These are phyloP conservation scores for Xenosphaeropsis pyriputrescens DNA, from an alignment of 2,329 filamentous ascomycete species.

Conservation along the genomic window DNA sequence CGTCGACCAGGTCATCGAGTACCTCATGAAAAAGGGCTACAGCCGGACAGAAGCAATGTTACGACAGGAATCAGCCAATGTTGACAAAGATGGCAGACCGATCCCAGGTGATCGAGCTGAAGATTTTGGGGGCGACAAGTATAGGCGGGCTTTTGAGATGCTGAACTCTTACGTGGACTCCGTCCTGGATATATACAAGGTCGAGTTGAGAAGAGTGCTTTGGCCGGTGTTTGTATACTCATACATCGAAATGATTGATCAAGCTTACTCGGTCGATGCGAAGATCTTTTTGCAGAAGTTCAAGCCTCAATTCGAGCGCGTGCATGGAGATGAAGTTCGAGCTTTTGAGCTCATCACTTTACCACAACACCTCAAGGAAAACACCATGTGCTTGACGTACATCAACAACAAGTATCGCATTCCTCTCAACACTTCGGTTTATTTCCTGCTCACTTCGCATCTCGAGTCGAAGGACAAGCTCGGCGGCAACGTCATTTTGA, in stretches of 20 bases:
- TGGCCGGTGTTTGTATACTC: conserved; percentile 96
- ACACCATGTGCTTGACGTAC: conserved; percentile 67
- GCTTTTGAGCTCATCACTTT: conserved; percentile 59
- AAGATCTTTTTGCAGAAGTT: conserved; percentile 59
- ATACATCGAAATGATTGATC: conserved; percentile 63
- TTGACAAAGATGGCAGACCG: conserved; percentile 69
- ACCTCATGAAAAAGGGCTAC: conserved; percentile 90
- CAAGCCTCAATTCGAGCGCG: conserved; percentile 53
- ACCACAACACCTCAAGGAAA: conserved; percentile 65
- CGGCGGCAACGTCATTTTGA: conserved; percentile 64
- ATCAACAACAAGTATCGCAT: conserved; percentile 77
- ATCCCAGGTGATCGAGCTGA: conserved; percentile 45
- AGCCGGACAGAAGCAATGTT: conserved; percentile 85
- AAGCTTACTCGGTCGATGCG: conserved; percentile 58
- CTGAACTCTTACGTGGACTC: conserved; percentile 79
- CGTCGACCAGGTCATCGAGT: conserved; percentile 63
- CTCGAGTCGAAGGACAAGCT: conserved; percentile 75
- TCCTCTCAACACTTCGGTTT: conserved; percentile 75
- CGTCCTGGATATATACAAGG: conserved; percentile 88
- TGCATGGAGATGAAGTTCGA: conserved; percentile 70
- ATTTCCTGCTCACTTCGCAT: conserved; percentile 72
- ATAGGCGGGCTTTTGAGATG: conserved; percentile 57
- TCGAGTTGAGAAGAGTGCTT: conserved; percentile 73
- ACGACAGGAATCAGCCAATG: conserved; percentile 73
- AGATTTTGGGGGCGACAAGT: conserved; percentile 62